phyloP scores from a whole-genome alignment of 106 monocot species.

The Triglochin maritima region DNA sequence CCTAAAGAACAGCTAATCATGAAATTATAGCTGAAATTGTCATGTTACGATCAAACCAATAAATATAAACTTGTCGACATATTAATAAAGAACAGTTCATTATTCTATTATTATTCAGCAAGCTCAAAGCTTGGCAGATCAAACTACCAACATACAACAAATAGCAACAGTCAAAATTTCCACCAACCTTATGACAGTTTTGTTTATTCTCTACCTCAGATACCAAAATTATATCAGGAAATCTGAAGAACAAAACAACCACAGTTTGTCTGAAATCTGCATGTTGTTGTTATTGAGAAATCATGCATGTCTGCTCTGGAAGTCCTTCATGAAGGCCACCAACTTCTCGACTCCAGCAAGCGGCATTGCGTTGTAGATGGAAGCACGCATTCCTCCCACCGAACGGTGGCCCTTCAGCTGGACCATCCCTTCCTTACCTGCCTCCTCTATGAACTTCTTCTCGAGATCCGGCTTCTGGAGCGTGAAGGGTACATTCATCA shows the following conservation, averaged over 20 bases:
- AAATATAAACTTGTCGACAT: no score
- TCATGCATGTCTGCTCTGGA: constrained; percentile 77
- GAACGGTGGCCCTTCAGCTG: constrained; percentile 98
- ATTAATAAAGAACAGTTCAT: no score
- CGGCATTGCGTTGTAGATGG: constrained; percentile 97
- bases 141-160: no score
- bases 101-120: no score
- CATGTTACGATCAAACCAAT: no score
- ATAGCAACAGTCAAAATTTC: no score
- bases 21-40: no score
- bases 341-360: constrained; percentile 83
- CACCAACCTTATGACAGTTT: no score
- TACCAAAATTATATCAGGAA: background rate
- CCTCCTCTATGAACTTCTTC: constrained; percentile 93
- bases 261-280: background rate
- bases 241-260: background rate
- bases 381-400: constrained; percentile 86
- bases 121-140: no score
- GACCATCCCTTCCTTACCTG: constrained; percentile 79
- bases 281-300: background rate
- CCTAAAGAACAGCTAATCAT: no score
- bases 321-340: constrained; percentile 97
- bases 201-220: no score
- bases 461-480: constrained; percentile 55
- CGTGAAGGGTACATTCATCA: constrained; percentile 97